Evolutionary conservation across 2,329 filamentous ascomycete genomes (phyloP), one percentile per base, ranked within the genome.

Genomic region (Sclerotinia minor): DNA sequence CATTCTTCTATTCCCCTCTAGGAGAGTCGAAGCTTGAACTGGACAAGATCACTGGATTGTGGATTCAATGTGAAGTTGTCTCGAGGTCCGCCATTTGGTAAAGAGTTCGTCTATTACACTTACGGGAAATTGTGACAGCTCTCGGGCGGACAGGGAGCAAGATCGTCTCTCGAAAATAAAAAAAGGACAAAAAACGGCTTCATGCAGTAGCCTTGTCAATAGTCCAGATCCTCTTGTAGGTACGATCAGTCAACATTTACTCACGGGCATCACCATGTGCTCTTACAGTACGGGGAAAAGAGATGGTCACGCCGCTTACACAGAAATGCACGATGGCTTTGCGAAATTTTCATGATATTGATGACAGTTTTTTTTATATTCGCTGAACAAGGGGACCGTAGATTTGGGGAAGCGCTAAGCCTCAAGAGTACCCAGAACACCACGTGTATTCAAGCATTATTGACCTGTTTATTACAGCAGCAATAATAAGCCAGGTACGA

Each of bases 361-460:
- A 60, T 45, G 1, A 15, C 15, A 32, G 13, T n/a, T 41, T 44
- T 44, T 26, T 29, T 26, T 24, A 44, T 41, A 65, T n/a, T 58
- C 64, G 64, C 55, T 57, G 47, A 50, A 41, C 54, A 50, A 60
- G 64, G 41, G 55, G 54, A 47, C 8, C 21, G n/a, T n/a, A 55
- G 32, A 50, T 61, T 67, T n/a, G 55, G 54, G 54, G 64, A 66
- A 66, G 64, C 41, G 47, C 53, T 44, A 69, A 70, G 67, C 69
- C 29, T 64, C 66, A 70, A 32, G 15, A 66, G 57, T 54, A 69
- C 71, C 71, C 66, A 69, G 58, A 64, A 70, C 68, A 54, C 69
- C 71, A 72, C 71, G 71, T 72, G 71, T 65, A 41, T 67, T 49
- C 64, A 69, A 47, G 54, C 67, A 68, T 70, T 52, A 52, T 66